Evolutionary conservation across 306 rosid genomes (phyloP).

Genomic region (Sicyos edulis): DNA sequence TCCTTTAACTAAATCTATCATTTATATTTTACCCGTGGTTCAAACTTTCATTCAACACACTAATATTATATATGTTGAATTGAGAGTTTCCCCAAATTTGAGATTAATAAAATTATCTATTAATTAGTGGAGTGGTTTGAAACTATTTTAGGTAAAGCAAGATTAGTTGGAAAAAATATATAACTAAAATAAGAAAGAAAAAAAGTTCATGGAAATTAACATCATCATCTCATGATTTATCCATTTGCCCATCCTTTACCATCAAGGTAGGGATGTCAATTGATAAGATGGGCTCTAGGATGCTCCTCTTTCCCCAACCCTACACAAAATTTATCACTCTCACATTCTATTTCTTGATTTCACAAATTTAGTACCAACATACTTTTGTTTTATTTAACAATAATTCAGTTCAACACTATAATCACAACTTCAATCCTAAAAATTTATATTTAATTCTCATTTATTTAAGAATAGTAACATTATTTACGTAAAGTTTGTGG

Average conservation of each 20-base stretch:
- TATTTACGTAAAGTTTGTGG: no score
- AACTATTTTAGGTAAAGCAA: background rate
- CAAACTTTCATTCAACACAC: background rate
- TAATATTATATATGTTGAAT: no score
- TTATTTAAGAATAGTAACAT: no score
- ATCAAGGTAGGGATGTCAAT: conserved; percentile 7
- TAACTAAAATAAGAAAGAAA: background rate
- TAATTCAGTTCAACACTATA: no score
- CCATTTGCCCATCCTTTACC: background rate
- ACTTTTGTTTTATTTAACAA: no score
- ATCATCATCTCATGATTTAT: background rate
- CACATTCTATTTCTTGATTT: background rate
- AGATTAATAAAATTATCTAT: no score
- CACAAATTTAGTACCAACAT: background rate
- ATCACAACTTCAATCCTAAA: no score
- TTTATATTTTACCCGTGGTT: no score
- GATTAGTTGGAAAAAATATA: background rate
- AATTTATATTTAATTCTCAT: no score
- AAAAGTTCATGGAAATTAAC: background rate
- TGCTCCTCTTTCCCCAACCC: conserved; percentile 15
- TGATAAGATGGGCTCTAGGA: conserved; percentile 6
- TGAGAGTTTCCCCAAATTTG: background rate
- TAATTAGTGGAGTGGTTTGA: background rate
- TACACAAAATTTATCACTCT: background rate
- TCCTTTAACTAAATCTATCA: no score